Evolutionary conservation across 768 basidiomycete genomes (phyloP), one percentile per base, ranked within the genome.

Genomic region (Leccinum subgranulosum): DNA sequence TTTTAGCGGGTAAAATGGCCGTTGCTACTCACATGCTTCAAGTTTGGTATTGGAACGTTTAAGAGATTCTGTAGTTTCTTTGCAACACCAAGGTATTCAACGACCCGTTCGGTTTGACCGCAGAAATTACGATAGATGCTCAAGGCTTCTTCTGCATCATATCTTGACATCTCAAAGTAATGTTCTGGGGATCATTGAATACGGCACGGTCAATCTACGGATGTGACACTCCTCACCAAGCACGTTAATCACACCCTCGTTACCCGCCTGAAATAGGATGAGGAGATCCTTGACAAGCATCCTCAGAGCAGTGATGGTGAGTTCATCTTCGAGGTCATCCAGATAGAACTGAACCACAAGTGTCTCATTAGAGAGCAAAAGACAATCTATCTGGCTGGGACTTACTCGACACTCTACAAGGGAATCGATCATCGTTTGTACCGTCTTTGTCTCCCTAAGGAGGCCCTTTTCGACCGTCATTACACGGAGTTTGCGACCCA

Each of bases 381-480:
- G 25, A 48, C 19, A 15, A 43, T 21, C 39, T 1, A 29, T 29
- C 23, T 50, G 41, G 52, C 43, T 28, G 36, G 48, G 29, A 78
- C 92, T 65, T 69, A 95, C 94, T 70, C 90, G 82, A 71, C 94
- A 94, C 70, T 92, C 90, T 31, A 94, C 82, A 61, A 98, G 75
- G 1, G 88, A 71, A 69, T 96, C 93, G 65, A 98, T 87, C 85
- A 94, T 88, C 64, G 79, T 81, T 74, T 98, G 95, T 1, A 98
- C 93, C 27, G 85, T 83, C 73, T 86, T 90, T 2, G 94, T 96
- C 74, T 99, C 97, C 59, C 94, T 81, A 50, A 99, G 73, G 46
- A 98, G 73, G 3, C 97, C 97, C 71, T 98, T 98, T 73, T 99
- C 97, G 23, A 98, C 96, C 0, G 92, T 88, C 85, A 99, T 88